phyloP scores from a whole-genome alignment of 768 basidiomycete genomes.

The Russula foetens region DNA sequence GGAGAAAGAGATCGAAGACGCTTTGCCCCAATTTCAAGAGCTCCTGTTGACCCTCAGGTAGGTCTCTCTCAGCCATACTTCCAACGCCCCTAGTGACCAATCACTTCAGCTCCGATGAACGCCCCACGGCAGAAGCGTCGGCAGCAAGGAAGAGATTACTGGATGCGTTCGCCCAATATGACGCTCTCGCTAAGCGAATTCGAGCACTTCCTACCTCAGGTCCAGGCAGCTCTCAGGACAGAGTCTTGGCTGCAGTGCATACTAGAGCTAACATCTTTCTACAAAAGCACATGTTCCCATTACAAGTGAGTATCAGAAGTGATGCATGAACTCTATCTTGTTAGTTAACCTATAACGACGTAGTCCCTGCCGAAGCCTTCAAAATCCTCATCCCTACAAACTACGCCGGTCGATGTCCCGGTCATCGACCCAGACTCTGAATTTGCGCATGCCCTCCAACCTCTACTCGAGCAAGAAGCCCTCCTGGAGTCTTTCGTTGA shows the following conservation, averaged over 20 bases:
- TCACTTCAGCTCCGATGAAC: constrained; percentile 33
- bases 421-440: constrained; percentile 56
- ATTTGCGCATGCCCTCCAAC: constrained; percentile 69
- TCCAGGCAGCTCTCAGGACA: constrained; percentile 66
- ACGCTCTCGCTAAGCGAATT: constrained; percentile 81
- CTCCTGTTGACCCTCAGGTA: constrained; percentile 65
- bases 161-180: constrained; percentile 83
- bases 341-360: background rate
- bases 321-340: background rate
- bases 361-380: constrained; percentile 45
- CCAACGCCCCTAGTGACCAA: constrained; percentile 25
- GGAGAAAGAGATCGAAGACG: constrained; percentile 86
- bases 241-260: constrained; percentile 75
- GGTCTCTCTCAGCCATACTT: constrained; percentile 18
- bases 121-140: constrained; percentile 59
- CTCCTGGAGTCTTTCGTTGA: constrained; percentile 84
- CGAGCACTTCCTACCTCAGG: constrained; percentile 57
- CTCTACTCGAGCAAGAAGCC: constrained; percentile 89
- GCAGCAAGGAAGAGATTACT: constrained; percentile 72
- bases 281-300: constrained; percentile 83
- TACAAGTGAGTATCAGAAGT: constrained; percentile 48
- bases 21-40: constrained; percentile 85
- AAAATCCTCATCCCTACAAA: constrained; percentile 24
- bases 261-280: constrained; percentile 73
- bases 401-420: constrained; percentile 20